Base-by-base conservation (phyloP, 345 rosid species). In the Kernera saxatilis region DNA sequence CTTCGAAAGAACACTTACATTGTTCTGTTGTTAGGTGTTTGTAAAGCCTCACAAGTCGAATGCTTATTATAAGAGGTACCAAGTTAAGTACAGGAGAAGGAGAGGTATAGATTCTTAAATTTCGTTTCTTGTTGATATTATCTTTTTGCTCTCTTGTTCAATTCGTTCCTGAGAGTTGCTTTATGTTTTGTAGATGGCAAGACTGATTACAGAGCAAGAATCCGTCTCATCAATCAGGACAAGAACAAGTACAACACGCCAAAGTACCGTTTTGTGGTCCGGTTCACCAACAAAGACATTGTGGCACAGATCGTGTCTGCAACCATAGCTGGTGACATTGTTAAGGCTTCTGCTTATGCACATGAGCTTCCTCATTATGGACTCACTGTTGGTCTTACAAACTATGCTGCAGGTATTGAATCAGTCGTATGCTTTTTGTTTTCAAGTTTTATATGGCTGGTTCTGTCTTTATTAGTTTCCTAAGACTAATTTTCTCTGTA, bases 161-260 rank as follows among this genome's bases (percentile, higher is more conserved):
- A 8, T 1, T 4, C 7, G 27, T 23, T 9, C 5, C n/a, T 63
- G 17, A 64, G 23, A 8, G 55, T 53, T 12, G 1, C 26, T 14
- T 12, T 29, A 6, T 72, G 13, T 32, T 64, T 2, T 61, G n/a
- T 33, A 88, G 94, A 41, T 79, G 94, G 94, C 0, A 88, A 88
- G 85, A 88, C 94, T 0, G 94, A 88, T 48, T 88, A 88, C 71
- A 69, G 94, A 5, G 91, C 89, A 1, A 78, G 91, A 65, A 88
- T 79, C 36, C 91, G 91, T 52, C 82, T 86, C 9, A 86, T 86
- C 63, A 88, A 88, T 26, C 91, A 88, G 30, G 91, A 86, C 43
- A 88, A 88, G 73, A 88, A 85, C 65, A 82, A 88, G 76, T 85
- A 88, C 66, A 88, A 88, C 78, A 88, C 87, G 0, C 94, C 94